phyloP scores from a whole-genome alignment of 2,329 filamentous ascomycete genomes.

The Venturiaceae sp. region DNA sequence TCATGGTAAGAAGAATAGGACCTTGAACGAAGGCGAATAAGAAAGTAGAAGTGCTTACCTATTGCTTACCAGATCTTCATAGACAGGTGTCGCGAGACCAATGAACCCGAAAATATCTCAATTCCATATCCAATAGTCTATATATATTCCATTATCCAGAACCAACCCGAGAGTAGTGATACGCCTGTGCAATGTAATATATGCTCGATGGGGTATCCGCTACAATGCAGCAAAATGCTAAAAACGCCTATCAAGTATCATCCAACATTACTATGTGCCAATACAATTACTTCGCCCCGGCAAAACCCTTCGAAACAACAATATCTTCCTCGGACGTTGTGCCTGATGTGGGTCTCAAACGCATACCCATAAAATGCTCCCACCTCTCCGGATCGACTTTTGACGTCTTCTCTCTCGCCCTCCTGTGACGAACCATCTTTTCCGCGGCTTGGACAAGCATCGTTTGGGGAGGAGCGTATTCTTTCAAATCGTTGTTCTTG shows the following conservation, averaged over 20 bases:
- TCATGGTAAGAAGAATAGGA: too few relatives aligned
- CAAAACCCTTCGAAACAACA: neutral
- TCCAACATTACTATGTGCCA: neutral
- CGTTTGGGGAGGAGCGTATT: constrained; percentile 32
- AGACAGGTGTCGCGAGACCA: too few relatives aligned
- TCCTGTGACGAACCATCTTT: constrained; percentile 35
- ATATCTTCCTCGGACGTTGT: neutral
- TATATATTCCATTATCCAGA: too few relatives aligned
- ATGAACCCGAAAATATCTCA: too few relatives aligned
- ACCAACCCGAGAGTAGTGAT: too few relatives aligned
- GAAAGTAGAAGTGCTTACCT: too few relatives aligned
- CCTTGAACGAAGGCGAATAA: too few relatives aligned
- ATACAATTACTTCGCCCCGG: neutral
- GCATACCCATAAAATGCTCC: constrained; percentile 26
- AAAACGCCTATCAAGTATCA: neutral
- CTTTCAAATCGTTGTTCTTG: constrained; percentile 17
- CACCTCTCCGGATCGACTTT: constrained; percentile 22
- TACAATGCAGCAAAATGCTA: neutral
- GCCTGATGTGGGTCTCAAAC: neutral
- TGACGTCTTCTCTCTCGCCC: constrained; percentile 30
- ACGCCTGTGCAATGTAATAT: neutral
- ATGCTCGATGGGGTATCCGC: neutral
- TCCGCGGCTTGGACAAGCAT: constrained; percentile 38
- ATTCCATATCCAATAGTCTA: too few relatives aligned
- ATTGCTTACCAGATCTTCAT: too few relatives aligned